Percentiles rank a stretch among this genome's conserved stretches.
Evolutionary conservation across 345 rosid genomes (phyloP).

Genomic region (Dipteronia dyeriana): DNA sequence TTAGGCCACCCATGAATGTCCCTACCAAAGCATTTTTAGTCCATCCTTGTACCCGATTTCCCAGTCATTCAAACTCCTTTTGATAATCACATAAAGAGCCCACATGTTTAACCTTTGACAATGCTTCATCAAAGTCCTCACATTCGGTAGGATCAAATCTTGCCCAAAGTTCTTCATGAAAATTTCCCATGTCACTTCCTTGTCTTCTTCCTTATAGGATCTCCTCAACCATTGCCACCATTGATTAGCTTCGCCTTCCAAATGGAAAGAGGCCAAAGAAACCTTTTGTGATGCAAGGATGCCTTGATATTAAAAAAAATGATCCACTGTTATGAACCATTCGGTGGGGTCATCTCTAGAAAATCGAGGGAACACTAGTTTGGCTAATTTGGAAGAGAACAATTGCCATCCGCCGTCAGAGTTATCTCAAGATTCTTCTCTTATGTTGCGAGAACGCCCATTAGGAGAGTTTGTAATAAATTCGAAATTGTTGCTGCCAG

Average conservation of each 20-base stretch:
- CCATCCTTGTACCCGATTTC: too few species aligned
- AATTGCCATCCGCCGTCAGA: neutral
- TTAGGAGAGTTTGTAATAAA: too few species aligned
- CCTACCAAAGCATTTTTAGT: too few species aligned
- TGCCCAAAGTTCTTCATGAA: conserved; percentile 9
- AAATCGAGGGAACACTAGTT: neutral
- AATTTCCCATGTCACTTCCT: neutral
- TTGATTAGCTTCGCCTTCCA: conserved; percentile 11
- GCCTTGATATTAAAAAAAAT: conserved; percentile 4
- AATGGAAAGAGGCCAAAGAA: neutral
- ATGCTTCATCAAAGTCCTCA: neutral
- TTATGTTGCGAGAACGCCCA: neutral
- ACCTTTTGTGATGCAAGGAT: neutral
- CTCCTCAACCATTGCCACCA: neutral
- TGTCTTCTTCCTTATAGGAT: neutral
- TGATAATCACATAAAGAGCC: neutral
- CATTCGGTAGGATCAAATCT: neutral
- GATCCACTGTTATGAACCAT: neutral
- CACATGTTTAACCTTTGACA: neutral
- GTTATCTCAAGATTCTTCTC: neutral
- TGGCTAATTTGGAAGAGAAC: conserved; percentile 2
- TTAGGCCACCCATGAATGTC: too few species aligned
- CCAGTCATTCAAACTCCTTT: too few species aligned
- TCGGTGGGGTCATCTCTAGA: neutral
- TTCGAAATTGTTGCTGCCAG: too few species aligned